Evolutionary conservation across 2,329 filamentous ascomycete genomes (phyloP).

Genomic region (Aspergillus niger): DNA sequence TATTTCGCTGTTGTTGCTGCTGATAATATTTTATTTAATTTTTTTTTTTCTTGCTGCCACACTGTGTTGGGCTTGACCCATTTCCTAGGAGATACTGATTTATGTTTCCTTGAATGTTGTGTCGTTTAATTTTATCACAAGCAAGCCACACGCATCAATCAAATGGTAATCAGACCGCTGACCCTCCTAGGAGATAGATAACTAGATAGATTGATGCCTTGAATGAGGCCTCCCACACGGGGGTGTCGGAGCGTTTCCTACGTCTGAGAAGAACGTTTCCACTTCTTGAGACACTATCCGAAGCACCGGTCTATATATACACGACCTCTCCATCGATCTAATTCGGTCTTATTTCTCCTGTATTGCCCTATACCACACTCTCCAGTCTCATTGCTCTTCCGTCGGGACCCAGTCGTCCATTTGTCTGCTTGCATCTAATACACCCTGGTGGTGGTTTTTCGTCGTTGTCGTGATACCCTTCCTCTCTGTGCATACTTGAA

Average conservation of each 20-base stretch:
- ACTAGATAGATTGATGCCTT: neutral
- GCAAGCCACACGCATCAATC: neutral
- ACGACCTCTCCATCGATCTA: neutral
- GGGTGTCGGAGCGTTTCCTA: neutral
- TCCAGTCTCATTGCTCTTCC: slow-evolving; percentile 1
- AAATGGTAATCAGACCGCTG: neutral
- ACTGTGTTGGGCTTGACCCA: neutral
- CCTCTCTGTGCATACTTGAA: neutral
- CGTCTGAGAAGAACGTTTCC: neutral
- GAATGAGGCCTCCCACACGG: neutral
- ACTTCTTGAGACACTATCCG: neutral
- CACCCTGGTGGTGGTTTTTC: slow-evolving; percentile 5
- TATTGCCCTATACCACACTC: neutral
- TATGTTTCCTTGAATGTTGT: neutral
- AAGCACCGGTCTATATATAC: slow-evolving; percentile 7
- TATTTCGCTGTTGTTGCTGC: neutral
- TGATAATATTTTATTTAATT: neutral
- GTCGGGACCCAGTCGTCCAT: neutral
- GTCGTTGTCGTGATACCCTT: neutral
- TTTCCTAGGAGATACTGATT: neutral
- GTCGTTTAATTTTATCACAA: neutral
- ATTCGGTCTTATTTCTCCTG: neutral
- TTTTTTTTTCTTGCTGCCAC: neutral
- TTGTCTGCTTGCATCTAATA: neutral
- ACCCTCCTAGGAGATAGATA: slow-evolving; percentile 5